Conservation (phyloP, 2,329 filamentous ascomycete species). For the Diplodia corticola region DNA sequence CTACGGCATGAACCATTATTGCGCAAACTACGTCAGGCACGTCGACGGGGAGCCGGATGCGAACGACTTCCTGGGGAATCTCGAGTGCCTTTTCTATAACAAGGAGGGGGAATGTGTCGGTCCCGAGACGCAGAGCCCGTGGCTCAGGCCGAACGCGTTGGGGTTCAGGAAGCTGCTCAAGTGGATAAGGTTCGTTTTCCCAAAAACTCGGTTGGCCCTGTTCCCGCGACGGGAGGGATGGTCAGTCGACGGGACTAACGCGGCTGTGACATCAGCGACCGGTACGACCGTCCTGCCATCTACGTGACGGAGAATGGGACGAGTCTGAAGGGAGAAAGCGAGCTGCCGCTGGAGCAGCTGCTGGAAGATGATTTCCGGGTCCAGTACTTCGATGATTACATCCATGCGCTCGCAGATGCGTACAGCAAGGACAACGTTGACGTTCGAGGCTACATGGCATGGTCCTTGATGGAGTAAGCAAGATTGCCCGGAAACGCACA, state of each 20-base stretch:
- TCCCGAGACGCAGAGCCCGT: constrained; percentile 77
- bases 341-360: constrained; percentile 68
- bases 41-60: constrained; percentile 60
- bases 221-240: constrained; percentile 57
- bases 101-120: constrained; percentile 74
- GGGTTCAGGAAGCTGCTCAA: constrained; percentile 71
- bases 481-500: constrained; percentile 29
- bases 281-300: constrained; percentile 75
- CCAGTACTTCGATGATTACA: constrained; percentile 76
- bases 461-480: constrained; percentile 77
- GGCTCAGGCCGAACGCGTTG: constrained; percentile 73
- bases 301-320: constrained; percentile 91
- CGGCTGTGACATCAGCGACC: constrained; percentile 45
- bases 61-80: constrained; percentile 72
- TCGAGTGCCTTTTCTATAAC: constrained; percentile 70
- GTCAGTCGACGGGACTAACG: constrained; percentile 39
- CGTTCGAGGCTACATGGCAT: constrained; percentile 78
- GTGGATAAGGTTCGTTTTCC: constrained; percentile 32
- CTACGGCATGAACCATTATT: constrained; percentile 95
- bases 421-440: constrained; percentile 72
- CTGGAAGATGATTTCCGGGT: constrained; percentile 80
- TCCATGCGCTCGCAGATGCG: constrained; percentile 74
- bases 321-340: constrained; percentile 78
- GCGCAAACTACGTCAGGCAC: constrained; percentile 81
- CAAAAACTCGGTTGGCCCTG: constrained; percentile 8